Base-by-base conservation (phyloP, 106 monocot genomes). In the Dendrobium chrysotoxum region DNA sequence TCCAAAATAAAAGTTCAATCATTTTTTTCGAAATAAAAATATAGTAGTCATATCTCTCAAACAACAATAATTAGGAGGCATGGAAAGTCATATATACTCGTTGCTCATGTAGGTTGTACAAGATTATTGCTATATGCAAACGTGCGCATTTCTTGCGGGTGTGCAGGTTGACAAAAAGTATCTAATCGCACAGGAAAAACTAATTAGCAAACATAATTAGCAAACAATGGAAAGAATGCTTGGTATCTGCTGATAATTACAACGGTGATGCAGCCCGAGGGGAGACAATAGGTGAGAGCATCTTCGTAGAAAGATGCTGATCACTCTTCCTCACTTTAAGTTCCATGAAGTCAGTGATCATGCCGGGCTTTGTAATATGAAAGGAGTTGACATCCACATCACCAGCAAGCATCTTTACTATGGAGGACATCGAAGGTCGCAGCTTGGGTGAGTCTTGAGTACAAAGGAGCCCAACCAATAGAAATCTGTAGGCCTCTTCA, bases 311-410 rank as follows among this genome's bases (percentile, higher is more conserved):
- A n/a, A 70, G 31, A 2, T 28, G 31, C 30, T 70, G 31, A 28
- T 35, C 70, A 0, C 40, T 57, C n/a, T 3, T 79, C 53, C 38
- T 61, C 13, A 79, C 58, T 38, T 79, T 79, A 20, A 79, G 61
- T 7, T 79, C 58, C 78, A 79, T 64, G 12, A 79, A 79, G 58
- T 79, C 58, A 2, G 46, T 41, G 58, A 79, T 79, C 58, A 79
- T 8, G 31, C 64, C 78, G 28, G 78, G 78, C 58, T 79, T 40
- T 12, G 35, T 58, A 4, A 79, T 61, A 20, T 79, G 38, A 55
- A 53, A 17, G 8, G 78, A 79, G 61, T 8, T 21, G 7, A 79
- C 78, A 40, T 79, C 78, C 9, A 39, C 20, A 2, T 79, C 78
- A 41, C 61, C 61, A 12, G 78, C 3, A 55, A 79, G 40, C 78